phyloP scores from a whole-genome alignment of 1,284 basidiomycete genomes.

The Leccinum subrobustum region DNA sequence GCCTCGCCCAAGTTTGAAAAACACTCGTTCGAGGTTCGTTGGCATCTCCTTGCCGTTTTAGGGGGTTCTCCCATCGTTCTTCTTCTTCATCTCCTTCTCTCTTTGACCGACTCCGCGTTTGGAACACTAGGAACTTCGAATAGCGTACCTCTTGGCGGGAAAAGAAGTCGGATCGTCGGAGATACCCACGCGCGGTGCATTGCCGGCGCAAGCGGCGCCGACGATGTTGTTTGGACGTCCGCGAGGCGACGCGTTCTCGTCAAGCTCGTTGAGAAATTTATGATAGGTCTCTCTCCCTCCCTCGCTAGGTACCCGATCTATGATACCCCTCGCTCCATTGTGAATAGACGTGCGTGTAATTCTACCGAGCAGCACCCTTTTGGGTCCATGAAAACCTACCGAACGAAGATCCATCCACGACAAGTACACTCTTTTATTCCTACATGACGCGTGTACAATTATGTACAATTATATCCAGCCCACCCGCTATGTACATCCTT shows the following conservation, averaged over 20 bases:
- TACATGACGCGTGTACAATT: constrained; percentile 7
- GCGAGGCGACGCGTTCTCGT: constrained; percentile 33
- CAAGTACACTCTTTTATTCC: constrained; percentile 6
- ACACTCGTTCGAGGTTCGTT: constrained; percentile 34
- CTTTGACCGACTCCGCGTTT: background rate
- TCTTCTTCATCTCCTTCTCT: background rate
- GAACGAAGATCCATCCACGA: background rate
- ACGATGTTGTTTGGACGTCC: constrained; percentile 30
- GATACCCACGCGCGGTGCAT: constrained; percentile 30
- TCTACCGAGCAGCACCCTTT: background rate
- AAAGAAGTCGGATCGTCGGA: constrained; percentile 36
- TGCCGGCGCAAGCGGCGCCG: constrained; percentile 28
- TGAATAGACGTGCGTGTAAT: constrained; percentile 1
- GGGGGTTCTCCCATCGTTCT: background rate
- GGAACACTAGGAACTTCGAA: constrained; percentile 33
- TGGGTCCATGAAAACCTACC: background rate
- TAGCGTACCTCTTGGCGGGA: constrained; percentile 27
- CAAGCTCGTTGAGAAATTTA: constrained; percentile 20
- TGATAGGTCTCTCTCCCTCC: constrained; percentile 5
- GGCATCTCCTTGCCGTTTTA: background rate
- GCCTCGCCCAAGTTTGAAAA: constrained; percentile 31
- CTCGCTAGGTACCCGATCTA: constrained; percentile 3
- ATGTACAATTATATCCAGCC: background rate
- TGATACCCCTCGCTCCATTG: background rate
- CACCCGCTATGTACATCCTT: background rate